Evolutionary conservation across 2,329 filamentous ascomycete genomes (phyloP), one percentile per base, ranked within the genome.

Genomic region (Stemphylium vesicarium): DNA sequence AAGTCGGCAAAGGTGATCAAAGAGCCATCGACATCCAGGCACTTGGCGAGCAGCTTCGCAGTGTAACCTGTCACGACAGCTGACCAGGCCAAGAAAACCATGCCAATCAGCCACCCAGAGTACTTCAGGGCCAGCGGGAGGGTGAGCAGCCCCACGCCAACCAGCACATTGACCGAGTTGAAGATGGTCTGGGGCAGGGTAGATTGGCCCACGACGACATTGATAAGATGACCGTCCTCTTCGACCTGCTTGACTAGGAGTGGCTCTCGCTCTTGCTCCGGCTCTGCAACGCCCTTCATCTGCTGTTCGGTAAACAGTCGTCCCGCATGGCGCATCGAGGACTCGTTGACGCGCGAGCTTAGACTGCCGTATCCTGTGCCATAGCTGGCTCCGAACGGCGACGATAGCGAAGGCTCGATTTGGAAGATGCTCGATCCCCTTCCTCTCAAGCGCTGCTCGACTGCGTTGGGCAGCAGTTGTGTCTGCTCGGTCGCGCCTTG

Each of bases 1-100:
- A 98, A 81, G 71, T 98, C 94, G 31, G 93, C 95, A 75, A 97
- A 98, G 2, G 94, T 97, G 67, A 97, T 92, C 60, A 97, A 85
- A 45, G 86, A 90, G 56, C 84, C 85, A 76, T 97, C 91, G 18
- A 92, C 85, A 63, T 96, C 89, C 80, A 97, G 88, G 74, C 94
- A 98, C 74, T 89, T 94, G 24, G 92, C 89, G 32, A 97, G 81
- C 11, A 97, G 78, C 64, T 86, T 89, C 11, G 92, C 93, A 0
- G 95, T 98, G 75, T 97, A 96, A 10, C 85, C 84, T 0, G 95
- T 98, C 16, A 89, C 85, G 4, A 84, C 71, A 6, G 92, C 93
- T 18, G 90, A 89, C 44, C 91, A 85, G 11, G 86, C 77, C 50
- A 98, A 81, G 61, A 95, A 89, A 37, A 83, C 59, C 68, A 96